Conservation (phyloP, 768 basidiomycete species). For the Boletus rubescentipes region DNA sequence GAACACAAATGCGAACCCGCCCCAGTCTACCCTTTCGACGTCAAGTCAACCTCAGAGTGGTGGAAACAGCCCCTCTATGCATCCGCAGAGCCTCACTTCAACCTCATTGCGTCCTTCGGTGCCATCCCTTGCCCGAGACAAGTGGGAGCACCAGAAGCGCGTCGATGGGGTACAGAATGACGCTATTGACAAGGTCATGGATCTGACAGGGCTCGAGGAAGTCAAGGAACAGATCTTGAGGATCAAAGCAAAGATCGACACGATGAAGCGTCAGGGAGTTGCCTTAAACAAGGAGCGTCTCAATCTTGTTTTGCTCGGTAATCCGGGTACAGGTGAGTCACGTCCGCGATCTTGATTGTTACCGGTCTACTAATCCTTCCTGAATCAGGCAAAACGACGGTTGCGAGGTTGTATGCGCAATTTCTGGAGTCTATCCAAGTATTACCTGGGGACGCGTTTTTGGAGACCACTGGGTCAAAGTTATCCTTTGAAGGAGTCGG, state of each 20-base stretch:
- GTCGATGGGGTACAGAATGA: constrained; percentile 51
- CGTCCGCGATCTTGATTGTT: constrained; percentile 29
- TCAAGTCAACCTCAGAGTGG: constrained; percentile 1
- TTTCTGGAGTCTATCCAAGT: constrained; percentile 56
- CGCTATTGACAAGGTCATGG: constrained; percentile 64
- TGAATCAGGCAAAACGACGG: constrained; percentile 13
- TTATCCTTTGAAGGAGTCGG: constrained; percentile 56
- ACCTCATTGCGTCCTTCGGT: constrained; percentile 2
- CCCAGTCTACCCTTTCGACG: neutral
- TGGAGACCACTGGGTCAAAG: constrained; percentile 63
- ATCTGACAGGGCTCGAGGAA: constrained; percentile 61
- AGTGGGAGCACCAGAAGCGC: constrained; percentile 37
- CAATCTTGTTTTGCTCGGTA: constrained; percentile 62
- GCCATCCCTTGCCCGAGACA: constrained; percentile 13
- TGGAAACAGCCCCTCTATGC: neutral
- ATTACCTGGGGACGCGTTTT: constrained; percentile 51
- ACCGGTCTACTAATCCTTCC: neutral
- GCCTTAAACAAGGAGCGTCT: constrained; percentile 55
- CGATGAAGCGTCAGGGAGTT: constrained; percentile 46
- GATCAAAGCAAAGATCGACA: constrained; percentile 55
- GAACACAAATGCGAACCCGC: neutral
- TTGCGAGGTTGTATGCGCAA: constrained; percentile 58
- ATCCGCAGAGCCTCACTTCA: constrained; percentile 1
- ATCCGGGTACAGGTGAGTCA: constrained; percentile 74
- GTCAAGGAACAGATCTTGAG: constrained; percentile 58